Evolutionary conservation across 2,329 filamentous ascomycete species (phyloP), one percentile per base, ranked within the genome.

Genomic region (Onygena corvina): DNA sequence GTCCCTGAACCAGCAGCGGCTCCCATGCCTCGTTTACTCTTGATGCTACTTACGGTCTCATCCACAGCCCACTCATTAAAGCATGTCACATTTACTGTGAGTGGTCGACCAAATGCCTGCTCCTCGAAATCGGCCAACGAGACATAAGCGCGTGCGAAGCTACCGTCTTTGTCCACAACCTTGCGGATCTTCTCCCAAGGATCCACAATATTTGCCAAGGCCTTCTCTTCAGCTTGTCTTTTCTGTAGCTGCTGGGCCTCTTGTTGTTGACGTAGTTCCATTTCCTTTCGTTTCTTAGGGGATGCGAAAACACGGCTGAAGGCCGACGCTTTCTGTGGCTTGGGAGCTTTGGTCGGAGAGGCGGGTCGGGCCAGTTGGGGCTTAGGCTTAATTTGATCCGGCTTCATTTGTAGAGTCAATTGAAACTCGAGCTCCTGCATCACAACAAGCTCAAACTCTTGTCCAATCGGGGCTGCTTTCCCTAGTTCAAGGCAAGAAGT

Each of bases 11-110:
- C 79, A 47, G 86, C 77, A 12, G 79, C 74, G 20, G 76, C 76
- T 1, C 63, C 62, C 55, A 77, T 80, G 35, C 80, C 78, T 54
- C 85, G 85, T 78, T 96, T 96, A 74, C 86, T 95, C 76, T 94
- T 94, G 54, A 94, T 84, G 66, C 87, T 95, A 60, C 81, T 93
- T 3, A 83, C 79, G 53, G 74, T 75, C 58, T 92, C 86, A 63
- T 98, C 92, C 2, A 85, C 81, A 0, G 92, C 92, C 92, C 92
- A 98, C 70, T 98, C 92, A 61, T 98, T 98, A 76, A 96, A 98
- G 68, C 88, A 93, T 14, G 87, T 85, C 50, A 96, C 81, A 58
- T 96, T 89, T 12, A 89, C 86, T 53, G 81, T 82, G 60, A 90
- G 83, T 6, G 87, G 88, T 14, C 92, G 82, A 30, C 92, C 92